phyloP scores from a whole-genome alignment of 2,329 filamentous ascomycete genomes.

The Aspergillus felis region DNA sequence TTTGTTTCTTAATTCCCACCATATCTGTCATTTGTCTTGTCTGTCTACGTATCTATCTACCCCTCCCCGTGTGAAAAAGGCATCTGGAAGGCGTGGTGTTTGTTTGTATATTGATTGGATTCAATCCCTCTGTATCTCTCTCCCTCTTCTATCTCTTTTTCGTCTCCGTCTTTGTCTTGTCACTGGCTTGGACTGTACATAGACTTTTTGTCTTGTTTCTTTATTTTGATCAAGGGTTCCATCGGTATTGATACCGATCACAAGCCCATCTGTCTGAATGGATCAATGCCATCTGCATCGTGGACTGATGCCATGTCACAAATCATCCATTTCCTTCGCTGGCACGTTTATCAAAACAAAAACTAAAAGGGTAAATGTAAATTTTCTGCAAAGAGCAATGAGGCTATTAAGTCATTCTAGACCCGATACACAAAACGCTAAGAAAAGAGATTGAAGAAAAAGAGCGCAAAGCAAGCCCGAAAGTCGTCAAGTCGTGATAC shows the following conservation, averaged over 20 bases:
- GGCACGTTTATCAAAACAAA: not conserved
- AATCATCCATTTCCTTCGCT: not conserved
- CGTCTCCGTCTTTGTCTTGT: not conserved
- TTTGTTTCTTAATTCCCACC: not conserved
- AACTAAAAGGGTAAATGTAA: not conserved
- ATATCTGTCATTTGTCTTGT: not conserved
- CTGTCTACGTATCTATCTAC: not conserved
- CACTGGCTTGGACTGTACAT: conserved; percentile 1
- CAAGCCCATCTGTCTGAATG: not conserved
- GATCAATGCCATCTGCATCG: not conserved
- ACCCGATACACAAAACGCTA: not conserved
- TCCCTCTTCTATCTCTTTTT: not conserved
- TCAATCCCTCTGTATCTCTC: not conserved
- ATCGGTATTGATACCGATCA: not conserved
- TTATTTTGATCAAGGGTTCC: not conserved
- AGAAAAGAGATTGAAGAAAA: not conserved
- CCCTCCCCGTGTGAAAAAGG: not conserved
- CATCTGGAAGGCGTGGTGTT: not conserved
- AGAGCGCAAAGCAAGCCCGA: not conserved
- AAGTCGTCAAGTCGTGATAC: not conserved
- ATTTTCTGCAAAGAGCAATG: not conserved
- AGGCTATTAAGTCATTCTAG: not conserved
- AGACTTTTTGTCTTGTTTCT: not conserved
- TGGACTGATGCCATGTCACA: conserved; percentile 1
- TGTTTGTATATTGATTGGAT: not conserved